Percentiles rank a stretch among this genome's conserved stretches.
Evolutionary conservation across 768 basidiomycete genomes (phyloP).

Genomic region (Russula sp.): DNA sequence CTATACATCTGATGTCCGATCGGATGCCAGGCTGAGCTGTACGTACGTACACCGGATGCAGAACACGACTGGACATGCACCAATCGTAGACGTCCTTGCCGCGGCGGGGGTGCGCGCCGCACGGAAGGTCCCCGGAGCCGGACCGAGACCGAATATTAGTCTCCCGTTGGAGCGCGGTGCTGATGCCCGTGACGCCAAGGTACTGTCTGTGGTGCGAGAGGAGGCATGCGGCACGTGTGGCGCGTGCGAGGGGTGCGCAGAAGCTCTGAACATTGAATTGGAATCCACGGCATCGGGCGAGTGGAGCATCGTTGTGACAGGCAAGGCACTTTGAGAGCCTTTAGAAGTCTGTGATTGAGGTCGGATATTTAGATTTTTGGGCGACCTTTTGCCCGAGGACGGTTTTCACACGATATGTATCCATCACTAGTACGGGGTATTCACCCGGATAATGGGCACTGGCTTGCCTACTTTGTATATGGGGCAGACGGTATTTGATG

Average conservation of each 20-base stretch:
- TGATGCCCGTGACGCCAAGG: slow-evolving; percentile 22
- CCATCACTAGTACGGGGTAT: not conserved
- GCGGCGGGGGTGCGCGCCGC: slow-evolving; percentile 51
- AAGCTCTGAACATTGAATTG: slow-evolving; percentile 22
- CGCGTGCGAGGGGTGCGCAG: slow-evolving; percentile 15
- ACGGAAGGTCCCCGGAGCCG: slow-evolving; percentile 1
- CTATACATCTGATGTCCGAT: not conserved
- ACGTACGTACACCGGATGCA: slow-evolving; percentile 85
- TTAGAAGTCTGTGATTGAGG: not conserved
- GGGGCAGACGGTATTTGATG: not conserved
- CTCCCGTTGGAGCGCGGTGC: slow-evolving; percentile 16
- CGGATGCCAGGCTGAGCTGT: slow-evolving; percentile 52
- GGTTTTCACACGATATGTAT: not conserved
- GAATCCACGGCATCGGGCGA: slow-evolving; percentile 29
- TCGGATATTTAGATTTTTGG: not conserved
- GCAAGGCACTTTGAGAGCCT: slow-evolving; percentile 12
- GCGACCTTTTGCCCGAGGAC: not conserved
- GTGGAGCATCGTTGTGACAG: slow-evolving; percentile 25
- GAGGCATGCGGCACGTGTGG: slow-evolving; percentile 23
- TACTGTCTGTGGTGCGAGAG: slow-evolving; percentile 29
- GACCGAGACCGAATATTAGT: slow-evolving; percentile 1
- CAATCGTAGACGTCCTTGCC: slow-evolving; percentile 64
- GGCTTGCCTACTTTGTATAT: slow-evolving; percentile 1
- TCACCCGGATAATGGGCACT: not conserved
- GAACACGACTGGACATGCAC: slow-evolving; percentile 66